Evolutionary conservation across 345 rosid species (phyloP).

Genomic region (Eucalyptus pauciflora): DNA sequence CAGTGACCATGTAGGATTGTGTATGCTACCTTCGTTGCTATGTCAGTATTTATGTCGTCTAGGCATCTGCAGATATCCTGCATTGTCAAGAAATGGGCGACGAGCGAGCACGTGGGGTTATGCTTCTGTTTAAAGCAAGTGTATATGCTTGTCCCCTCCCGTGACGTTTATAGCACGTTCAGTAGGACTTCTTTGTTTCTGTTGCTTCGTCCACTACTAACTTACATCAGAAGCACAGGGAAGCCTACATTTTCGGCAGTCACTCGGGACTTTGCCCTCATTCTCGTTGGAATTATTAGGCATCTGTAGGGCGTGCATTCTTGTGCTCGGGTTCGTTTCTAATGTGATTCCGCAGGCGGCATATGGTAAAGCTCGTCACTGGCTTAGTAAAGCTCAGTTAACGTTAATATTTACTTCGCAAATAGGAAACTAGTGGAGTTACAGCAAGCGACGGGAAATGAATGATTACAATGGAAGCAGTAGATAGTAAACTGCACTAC

Average conservation of each 20-base stretch:
- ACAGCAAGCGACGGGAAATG: background rate
- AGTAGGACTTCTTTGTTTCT: background rate
- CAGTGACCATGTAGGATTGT: background rate
- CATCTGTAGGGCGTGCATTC: background rate
- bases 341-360: background rate
- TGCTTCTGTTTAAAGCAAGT: background rate
- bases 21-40: background rate
- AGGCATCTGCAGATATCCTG: background rate
- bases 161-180: background rate
- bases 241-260: background rate
- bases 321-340: background rate
- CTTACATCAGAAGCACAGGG: background rate
- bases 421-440: background rate
- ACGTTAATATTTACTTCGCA: background rate
- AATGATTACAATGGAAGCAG: background rate
- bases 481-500: background rate
- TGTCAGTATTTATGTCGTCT: background rate
- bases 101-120: background rate
- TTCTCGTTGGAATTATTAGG: background rate
- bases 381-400: background rate
- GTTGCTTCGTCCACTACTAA: background rate
- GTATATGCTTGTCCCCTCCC: background rate
- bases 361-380: background rate
- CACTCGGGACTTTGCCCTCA: background rate
- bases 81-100: background rate